These are phyloP conservation scores for Besnoitia besnoiti DNA, from an alignment of 169 alveolate species.

Conservation along the genomic window DNA sequence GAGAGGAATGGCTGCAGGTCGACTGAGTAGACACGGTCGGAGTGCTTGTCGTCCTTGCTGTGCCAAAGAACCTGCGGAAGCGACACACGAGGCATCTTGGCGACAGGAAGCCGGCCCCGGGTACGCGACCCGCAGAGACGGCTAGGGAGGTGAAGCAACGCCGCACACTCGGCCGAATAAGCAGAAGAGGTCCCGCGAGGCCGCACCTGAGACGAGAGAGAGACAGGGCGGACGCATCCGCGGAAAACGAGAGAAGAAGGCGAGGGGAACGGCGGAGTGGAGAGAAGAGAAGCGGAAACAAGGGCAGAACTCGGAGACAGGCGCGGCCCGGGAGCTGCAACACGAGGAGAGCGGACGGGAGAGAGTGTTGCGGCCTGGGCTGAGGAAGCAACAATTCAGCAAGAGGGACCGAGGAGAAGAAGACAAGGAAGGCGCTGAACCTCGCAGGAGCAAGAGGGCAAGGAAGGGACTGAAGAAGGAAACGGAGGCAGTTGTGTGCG, in stretches of 20 bases:
- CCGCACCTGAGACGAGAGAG: not conserved
- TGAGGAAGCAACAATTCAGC: not conserved
- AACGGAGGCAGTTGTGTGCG: too few species aligned
- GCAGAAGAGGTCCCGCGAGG: not conserved
- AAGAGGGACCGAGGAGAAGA: not conserved
- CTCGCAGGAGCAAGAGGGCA: not conserved
- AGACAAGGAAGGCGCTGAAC: not conserved
- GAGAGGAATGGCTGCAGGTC: conserved; percentile 85
- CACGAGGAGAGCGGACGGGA: not conserved
- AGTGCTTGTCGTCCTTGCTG: conserved; percentile 88
- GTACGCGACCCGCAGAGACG: not conserved
- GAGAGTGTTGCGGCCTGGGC: not conserved
- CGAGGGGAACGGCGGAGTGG: not conserved
- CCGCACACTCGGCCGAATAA: not conserved
- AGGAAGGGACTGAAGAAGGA: not conserved
- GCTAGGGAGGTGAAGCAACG: not conserved
- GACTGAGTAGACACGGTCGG: conserved; percentile 89
- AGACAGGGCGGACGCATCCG: not conserved
- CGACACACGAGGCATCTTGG: conserved; percentile 84
- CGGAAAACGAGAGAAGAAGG: not conserved
- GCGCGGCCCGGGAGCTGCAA: too few species aligned
- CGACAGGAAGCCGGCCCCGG: not conserved
- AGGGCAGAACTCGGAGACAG: not conserved
- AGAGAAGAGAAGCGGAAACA: not conserved
- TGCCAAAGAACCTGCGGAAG: conserved; percentile 91